Evolutionary conservation across 2,329 filamentous ascomycete genomes (phyloP), one percentile per base, ranked within the genome.

Genomic region (Alternaria arbusti): DNA sequence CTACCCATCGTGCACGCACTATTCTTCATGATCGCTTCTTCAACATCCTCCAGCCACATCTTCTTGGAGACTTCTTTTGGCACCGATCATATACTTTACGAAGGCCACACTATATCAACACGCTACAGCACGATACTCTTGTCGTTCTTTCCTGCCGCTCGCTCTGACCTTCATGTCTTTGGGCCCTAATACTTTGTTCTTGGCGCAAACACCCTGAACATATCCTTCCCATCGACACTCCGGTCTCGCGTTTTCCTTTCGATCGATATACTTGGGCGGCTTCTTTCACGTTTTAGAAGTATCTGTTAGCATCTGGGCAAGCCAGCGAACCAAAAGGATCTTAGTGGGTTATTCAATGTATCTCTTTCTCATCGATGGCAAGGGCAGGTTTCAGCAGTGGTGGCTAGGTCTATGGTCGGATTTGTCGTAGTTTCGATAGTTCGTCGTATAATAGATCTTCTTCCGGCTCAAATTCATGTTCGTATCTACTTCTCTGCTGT

Each of bases 21-120:
- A 75, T 78, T 78, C 49, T 77, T 76, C 68, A 59, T 62, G 68
- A 72, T 70, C 66, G 71, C 69, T 76, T 62, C 70, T 61, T 66
- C 68, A 70, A 63, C 69, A 72, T 71, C 63, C 62, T 68, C 65
- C 66, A 70, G 45, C 51, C 64, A 50, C 64, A 74, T 73, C 63
- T 63, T 64, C 64, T 65, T 62, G 61, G 60, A 61, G 55, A 63
- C 49, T 59, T 58, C 55, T 69, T 68, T 71, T 69, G 68, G 64
- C 66, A 66, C 61, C 60, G 61, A 66, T 54, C 59, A 65, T 61
- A 66, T 60, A 59, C 62, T 62, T 65, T 66, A 66, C 61, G 54
- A 58, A 58, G 52, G 54, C 57, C 57, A 58, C 23, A 47, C 43
- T 67, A 67, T 68, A 49, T 68, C 64, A 67, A 46, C 57, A 57